Conservation (phyloP, 2,329 filamentous ascomycete genomes). For the Ophiostoma ips region DNA sequence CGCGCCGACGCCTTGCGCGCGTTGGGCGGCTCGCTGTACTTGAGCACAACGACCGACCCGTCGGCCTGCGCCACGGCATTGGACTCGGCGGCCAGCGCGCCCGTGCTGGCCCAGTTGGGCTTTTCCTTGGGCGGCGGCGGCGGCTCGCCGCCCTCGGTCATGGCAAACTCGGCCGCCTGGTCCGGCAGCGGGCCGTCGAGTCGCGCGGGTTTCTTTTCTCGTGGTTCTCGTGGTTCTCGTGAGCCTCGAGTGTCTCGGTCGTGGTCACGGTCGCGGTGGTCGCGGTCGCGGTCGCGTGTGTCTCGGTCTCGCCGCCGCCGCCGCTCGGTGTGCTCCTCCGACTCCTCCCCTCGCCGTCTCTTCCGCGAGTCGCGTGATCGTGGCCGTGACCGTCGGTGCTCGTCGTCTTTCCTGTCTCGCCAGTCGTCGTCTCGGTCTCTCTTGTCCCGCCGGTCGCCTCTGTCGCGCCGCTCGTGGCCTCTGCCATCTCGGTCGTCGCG, state of each 20-base stretch:
- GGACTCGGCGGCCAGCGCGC: constrained; percentile 72
- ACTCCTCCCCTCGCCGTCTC: constrained; percentile 1
- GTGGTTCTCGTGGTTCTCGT: not conserved
- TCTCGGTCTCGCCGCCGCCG: no score
- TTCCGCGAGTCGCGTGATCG: constrained; percentile 1
- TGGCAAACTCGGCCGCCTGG: constrained; percentile 45
- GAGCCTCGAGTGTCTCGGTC: not conserved
- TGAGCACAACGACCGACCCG: constrained; percentile 66
- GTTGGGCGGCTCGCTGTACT: constrained; percentile 92
- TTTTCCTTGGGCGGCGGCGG: constrained; percentile 56
- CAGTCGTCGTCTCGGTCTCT: not conserved
- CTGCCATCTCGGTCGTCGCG: constrained; percentile 2
- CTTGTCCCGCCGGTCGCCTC: not conserved
- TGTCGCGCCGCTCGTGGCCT: not conserved
- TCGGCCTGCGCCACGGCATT: constrained; percentile 60
- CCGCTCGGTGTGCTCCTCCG: not conserved
- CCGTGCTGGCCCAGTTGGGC: constrained; percentile 72
- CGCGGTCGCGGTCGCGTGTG: not conserved
- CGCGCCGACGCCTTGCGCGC: constrained; percentile 72
- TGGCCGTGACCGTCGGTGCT: constrained; percentile 3
- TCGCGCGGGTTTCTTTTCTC: not conserved
- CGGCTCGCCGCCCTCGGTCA: constrained; percentile 28
- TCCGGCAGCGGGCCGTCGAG: constrained; percentile 40
- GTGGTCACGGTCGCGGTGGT: not conserved
- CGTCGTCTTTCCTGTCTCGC: not conserved